A percentile compares a stretch with the other conserved stretches of the same genome.
These are phyloP conservation scores for Oidiodendron maius DNA, from an alignment of 495 filamentous ascomycete species.

Conservation along the genomic window DNA sequence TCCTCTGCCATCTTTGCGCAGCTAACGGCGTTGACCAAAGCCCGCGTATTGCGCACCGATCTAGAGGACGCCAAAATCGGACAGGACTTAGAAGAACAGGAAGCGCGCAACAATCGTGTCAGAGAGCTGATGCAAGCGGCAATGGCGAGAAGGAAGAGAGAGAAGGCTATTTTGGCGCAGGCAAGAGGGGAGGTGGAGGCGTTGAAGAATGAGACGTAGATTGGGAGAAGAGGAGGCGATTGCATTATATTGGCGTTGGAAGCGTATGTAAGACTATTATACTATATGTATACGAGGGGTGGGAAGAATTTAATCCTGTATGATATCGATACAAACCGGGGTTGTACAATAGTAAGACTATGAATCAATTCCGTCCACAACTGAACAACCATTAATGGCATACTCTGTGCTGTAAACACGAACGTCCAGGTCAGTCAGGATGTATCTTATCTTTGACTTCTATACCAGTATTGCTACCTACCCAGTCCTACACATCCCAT, in stretches of 20 bases:
- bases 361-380: neutral
- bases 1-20: slow-evolving; percentile 61
- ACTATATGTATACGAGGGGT: no score
- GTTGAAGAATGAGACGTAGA: neutral
- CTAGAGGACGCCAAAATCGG: slow-evolving; percentile 55
- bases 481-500: neutral
- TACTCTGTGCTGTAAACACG: no score
- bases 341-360: no score
- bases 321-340: no score
- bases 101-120: slow-evolving; percentile 55
- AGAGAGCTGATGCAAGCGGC: slow-evolving; percentile 6
- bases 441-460: no score
- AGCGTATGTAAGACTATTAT: slow-evolving; percentile 4
- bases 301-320: no score
- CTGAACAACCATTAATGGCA: no score
- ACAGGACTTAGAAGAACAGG: slow-evolving; percentile 48
- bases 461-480: no score
- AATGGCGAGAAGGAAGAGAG: slow-evolving; percentile 14
- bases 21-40: slow-evolving; percentile 64
- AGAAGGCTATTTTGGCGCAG: slow-evolving; percentile 12
- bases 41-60: slow-evolving; percentile 51
- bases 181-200: slow-evolving; percentile 5
- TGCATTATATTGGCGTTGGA: slow-evolving; percentile 16
- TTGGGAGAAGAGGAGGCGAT: neutral
- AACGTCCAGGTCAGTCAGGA: no score